Percentiles rank a stretch among this genome's conserved stretches.
Evolutionary conservation across 2,329 filamentous ascomycete genomes (phyloP).

Genomic region (Monosporascus sp.): DNA sequence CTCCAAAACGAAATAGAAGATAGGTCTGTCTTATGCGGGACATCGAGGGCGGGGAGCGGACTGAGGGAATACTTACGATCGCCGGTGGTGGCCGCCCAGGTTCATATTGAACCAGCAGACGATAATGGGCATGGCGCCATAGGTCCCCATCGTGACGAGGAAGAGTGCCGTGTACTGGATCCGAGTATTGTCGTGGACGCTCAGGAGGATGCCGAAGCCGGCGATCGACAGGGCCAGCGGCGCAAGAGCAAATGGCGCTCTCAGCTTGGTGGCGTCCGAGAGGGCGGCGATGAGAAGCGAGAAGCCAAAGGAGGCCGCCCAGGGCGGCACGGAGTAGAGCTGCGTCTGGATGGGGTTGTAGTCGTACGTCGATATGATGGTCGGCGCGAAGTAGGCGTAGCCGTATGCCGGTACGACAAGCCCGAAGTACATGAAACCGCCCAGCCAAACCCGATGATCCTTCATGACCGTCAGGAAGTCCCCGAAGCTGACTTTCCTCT

Average conservation of each 20-base stretch:
- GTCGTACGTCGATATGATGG: conserved; percentile 63
- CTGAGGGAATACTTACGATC: conserved; percentile 23
- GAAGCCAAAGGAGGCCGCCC: conserved; percentile 68
- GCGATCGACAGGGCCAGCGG: conserved; percentile 64
- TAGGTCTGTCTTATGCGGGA: too few relatives aligned
- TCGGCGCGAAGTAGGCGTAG: conserved; percentile 72
- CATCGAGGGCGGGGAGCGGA: too few relatives aligned
- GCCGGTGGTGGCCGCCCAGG: conserved; percentile 64
- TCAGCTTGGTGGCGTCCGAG: conserved; percentile 68
- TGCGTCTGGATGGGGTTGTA: conserved; percentile 55
- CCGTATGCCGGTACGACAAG: conserved; percentile 72
- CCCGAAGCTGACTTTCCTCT: conserved; percentile 52
- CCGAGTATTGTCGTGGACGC: conserved; percentile 59
- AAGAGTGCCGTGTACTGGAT: conserved; percentile 78
- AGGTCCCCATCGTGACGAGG: conserved; percentile 72
- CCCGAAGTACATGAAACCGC: conserved; percentile 77
- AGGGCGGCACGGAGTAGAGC: conserved; percentile 52
- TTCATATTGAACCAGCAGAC: conserved; percentile 84
- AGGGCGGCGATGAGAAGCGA: conserved; percentile 67
- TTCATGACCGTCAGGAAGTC: conserved; percentile 62
- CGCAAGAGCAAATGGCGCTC: conserved; percentile 66
- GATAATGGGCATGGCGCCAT: conserved; percentile 84
- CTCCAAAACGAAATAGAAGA: background rate
- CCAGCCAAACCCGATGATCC: conserved; percentile 68
- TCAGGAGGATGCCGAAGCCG: conserved; percentile 71